Base-by-base conservation (phyloP, 768 basidiomycete genomes). In the Thelephora aurantiotincta region DNA sequence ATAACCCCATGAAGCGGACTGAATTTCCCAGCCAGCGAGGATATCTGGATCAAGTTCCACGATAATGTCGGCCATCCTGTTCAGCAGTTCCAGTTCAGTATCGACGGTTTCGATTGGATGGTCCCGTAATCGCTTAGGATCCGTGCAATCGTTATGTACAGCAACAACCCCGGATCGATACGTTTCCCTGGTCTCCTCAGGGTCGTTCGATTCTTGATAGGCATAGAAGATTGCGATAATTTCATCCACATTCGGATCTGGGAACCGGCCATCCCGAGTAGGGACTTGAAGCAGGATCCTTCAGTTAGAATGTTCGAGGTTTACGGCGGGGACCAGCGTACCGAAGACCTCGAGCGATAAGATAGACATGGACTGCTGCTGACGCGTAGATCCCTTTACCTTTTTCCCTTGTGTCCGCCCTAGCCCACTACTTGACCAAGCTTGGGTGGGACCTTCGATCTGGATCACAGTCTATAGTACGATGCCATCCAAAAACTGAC, bases 11-110 rank as follows among this genome's bases (percentile, higher is more conserved):
- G 88, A 91, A 2, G 74, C 70, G 16, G 69, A 68, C 58, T 96
- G 90, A 11, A 94, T 71, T 51, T 99, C 94, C 89, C 91, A 98
- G 13, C 94, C 94, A 0, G 77, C 72, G 6, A 98, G 57, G 35
- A 97, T 81, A 60, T 99, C 96, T 0, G 96, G 96, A 64, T 98
- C 91, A 52, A 88, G 65, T 1, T 77, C 74, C 19, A 75, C 57
- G 0, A 96, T 74, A 23, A 78, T 63, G 58, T 98, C 91, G 22
- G 87, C 67, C 6, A 88, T 54, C 33, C 64, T 63, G 56, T 96
- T 93, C 48, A 97, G 65, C 5, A 97, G 65, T 18, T 91, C 89
- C 11, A 89, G 65, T 64, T 99, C 96, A 37, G 59, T 69, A 2
- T 74, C 61, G 13, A 85, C 77, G 6, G 69, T 53, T 36, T 84